Conservation (phyloP, 306 rosid genomes). For the Malus fusca region DNA sequence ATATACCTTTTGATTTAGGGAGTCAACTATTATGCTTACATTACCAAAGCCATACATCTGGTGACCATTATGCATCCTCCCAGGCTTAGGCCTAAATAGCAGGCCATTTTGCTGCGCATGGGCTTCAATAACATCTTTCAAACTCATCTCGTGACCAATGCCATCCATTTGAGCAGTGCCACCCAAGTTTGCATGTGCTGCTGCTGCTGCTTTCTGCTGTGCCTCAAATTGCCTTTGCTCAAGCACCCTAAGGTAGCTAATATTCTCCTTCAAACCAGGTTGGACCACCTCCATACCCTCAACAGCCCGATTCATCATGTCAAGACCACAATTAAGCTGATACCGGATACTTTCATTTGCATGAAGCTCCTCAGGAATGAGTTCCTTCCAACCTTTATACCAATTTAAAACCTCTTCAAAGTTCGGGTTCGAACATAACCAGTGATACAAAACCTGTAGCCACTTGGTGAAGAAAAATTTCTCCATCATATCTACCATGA, state of each 20-base stretch:
- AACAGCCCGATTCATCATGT: constrained; percentile 85
- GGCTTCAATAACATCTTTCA: constrained; percentile 75
- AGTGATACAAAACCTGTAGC: constrained; percentile 77
- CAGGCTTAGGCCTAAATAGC: constrained; percentile 66
- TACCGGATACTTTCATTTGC: constrained; percentile 65
- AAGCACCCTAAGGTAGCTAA: constrained; percentile 56
- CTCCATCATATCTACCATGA: constrained; percentile 87
- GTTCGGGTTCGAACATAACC: constrained; percentile 78
- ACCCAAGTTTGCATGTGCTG: constrained; percentile 46
- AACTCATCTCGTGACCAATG: constrained; percentile 52
- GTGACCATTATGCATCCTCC: constrained; percentile 75
- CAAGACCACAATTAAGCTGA: constrained; percentile 77
- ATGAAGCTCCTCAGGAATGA: constrained; percentile 68
- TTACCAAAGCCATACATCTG: constrained; percentile 81
- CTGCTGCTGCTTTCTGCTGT: constrained; percentile 66
- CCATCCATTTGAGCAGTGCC: constrained; percentile 44
- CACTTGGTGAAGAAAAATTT: constrained; percentile 73
- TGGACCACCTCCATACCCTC: constrained; percentile 86
- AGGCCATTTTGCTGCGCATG: constrained; percentile 76
- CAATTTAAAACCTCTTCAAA: constrained; percentile 82
- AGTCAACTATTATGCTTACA: constrained; percentile 67
- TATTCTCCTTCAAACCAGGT: constrained; percentile 75
- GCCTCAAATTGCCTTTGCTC: constrained; percentile 94
- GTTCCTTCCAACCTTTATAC: constrained; percentile 88
- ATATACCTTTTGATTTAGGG: constrained; percentile 59